Conservation (phyloP, 2,329 filamentous ascomycete species). For the Xylaria sp. region DNA sequence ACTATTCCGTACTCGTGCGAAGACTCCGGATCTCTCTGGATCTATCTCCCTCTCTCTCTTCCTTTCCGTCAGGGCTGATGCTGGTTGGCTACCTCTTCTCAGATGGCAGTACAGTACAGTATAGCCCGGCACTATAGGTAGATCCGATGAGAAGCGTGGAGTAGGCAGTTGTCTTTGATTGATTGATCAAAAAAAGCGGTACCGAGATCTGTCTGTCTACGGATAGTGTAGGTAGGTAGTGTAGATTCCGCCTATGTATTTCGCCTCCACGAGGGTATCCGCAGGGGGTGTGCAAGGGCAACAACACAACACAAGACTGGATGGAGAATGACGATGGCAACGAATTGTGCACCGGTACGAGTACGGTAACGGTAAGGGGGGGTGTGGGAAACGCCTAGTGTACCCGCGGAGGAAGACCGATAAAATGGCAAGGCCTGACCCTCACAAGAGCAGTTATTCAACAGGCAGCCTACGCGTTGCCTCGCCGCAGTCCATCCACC, state of each 20-base stretch:
- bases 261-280: background rate
- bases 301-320: background rate
- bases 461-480: background rate
- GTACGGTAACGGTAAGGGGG: too few species aligned
- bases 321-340: background rate
- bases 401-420: background rate
- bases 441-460: background rate
- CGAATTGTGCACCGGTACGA: background rate
- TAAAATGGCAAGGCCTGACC: background rate
- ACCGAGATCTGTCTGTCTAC: background rate
- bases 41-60: too few species aligned
- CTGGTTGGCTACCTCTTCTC: background rate
- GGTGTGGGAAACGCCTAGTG: background rate
- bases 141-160: background rate
- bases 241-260: background rate
- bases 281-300: background rate
- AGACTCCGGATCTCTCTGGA: too few species aligned
- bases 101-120: background rate
- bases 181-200: background rate
- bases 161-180: background rate
- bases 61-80: too few species aligned
- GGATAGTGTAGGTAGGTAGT: too few species aligned
- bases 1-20: too few species aligned
- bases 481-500: background rate
- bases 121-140: background rate